These are phyloP conservation scores for Volutella citrinella DNA, from an alignment of 2,329 filamentous ascomycete species.

Conservation along the genomic window DNA sequence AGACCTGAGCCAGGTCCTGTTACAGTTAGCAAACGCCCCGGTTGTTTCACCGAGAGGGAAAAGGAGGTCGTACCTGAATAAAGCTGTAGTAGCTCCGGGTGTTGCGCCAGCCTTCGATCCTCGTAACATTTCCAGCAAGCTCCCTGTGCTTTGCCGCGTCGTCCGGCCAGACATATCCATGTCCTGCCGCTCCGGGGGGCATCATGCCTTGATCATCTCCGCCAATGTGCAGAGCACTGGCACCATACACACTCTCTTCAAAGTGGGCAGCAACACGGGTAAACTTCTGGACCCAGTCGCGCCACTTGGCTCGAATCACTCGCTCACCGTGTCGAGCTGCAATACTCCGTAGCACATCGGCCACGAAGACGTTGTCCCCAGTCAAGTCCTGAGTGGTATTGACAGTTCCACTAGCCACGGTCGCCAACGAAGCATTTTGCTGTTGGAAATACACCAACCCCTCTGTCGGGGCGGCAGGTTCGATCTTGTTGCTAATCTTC, in stretches of 20 bases:
- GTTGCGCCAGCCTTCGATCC: slow-evolving; percentile 95
- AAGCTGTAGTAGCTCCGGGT: slow-evolving; percentile 95
- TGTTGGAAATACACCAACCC: slow-evolving; percentile 86
- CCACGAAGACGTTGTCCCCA: slow-evolving; percentile 87
- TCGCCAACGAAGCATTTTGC: slow-evolving; percentile 60
- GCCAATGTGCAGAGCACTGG: slow-evolving; percentile 82
- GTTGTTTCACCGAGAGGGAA: too few species aligned
- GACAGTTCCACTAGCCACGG: slow-evolving; percentile 40
- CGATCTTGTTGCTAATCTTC: slow-evolving; percentile 89
- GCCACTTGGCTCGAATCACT: slow-evolving; percentile 87
- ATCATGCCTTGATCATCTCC: slow-evolving; percentile 65
- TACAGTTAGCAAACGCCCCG: slow-evolving; percentile 10
- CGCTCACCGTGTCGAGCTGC: slow-evolving; percentile 83
- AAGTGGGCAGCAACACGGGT: slow-evolving; percentile 90
- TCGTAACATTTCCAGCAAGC: slow-evolving; percentile 83
- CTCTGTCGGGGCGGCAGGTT: slow-evolving; percentile 76
- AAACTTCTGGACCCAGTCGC: slow-evolving; percentile 92
- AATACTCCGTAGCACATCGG: slow-evolving; percentile 79
- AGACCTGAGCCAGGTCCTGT: slow-evolving; percentile 64
- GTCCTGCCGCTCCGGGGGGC: slow-evolving; percentile 64
- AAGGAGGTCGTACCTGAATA: slow-evolving; percentile 63
- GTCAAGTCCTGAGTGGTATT: slow-evolving; percentile 64
- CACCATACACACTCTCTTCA: slow-evolving; percentile 92
- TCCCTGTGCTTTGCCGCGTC: slow-evolving; percentile 78
- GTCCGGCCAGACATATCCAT: slow-evolving; percentile 94